Evolutionary conservation across 352 stramenopile genomes (phyloP).

Genomic region (Pythium angustatum): DNA sequence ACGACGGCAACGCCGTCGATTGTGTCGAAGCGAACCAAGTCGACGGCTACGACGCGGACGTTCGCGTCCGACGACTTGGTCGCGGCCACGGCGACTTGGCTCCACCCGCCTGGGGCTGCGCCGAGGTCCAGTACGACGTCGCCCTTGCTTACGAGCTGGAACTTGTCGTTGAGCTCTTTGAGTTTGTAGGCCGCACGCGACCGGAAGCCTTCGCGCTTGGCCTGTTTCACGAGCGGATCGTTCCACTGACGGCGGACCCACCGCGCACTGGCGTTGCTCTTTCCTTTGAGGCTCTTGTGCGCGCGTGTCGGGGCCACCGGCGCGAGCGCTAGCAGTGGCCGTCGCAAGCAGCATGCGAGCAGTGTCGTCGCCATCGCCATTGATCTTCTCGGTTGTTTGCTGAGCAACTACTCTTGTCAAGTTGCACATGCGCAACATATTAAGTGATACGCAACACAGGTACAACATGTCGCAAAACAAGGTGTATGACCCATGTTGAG

Average conservation of each 20-base stretch:
- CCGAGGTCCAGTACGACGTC: conserved; percentile 84
- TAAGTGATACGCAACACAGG: conserved; percentile 2
- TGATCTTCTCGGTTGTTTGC: not conserved
- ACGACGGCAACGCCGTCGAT: conserved; percentile 70
- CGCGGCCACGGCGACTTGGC: conserved; percentile 76
- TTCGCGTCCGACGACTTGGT: conserved; percentile 28
- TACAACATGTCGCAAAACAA: conserved; percentile 19
- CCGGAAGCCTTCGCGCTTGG: conserved; percentile 79
- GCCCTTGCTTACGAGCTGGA: conserved; percentile 61
- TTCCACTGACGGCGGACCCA: conserved; percentile 86
- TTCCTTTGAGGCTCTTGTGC: conserved; percentile 80
- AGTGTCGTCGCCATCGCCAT: conserved; percentile 9
- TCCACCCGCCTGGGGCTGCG: conserved; percentile 83
- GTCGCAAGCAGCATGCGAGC: conserved; percentile 13
- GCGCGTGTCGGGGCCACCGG: conserved; percentile 34
- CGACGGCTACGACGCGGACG: conserved; percentile 68
- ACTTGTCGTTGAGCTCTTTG: conserved; percentile 81
- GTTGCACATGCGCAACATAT: conserved; percentile 11
- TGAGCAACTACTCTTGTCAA: not conserved
- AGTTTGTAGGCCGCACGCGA: conserved; percentile 85
- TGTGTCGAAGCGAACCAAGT: conserved; percentile 69
- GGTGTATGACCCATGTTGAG: conserved; percentile 6
- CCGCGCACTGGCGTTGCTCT: conserved; percentile 79
- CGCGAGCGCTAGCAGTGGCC: conserved; percentile 3
- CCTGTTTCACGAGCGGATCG: conserved; percentile 83